Conservation (phyloP, 345 rosid genomes). For the Eucalyptus pauciflora region DNA sequence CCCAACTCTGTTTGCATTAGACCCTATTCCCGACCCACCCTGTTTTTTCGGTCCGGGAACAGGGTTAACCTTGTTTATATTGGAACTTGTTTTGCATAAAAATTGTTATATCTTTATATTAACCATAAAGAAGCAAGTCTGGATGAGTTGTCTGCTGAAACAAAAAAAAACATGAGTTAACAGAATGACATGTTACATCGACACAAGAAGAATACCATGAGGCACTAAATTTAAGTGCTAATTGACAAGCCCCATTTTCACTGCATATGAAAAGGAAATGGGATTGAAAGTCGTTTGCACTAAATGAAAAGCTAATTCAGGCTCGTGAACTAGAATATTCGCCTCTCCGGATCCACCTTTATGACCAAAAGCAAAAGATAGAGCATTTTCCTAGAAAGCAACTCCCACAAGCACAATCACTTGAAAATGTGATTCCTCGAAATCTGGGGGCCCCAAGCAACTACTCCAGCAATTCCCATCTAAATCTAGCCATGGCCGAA, state of each 20-base stretch:
- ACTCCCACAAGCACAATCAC: background rate
- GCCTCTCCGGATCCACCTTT: background rate
- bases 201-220: background rate
- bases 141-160: too few relatives aligned
- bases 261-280: rapidly evolving
- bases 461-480: background rate
- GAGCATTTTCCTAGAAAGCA: too few relatives aligned
- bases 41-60: too few relatives aligned
- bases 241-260: background rate
- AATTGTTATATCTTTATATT: too few relatives aligned
- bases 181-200: background rate
- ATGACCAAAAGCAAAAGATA: too few relatives aligned
- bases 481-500: background rate
- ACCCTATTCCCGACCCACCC: background rate
- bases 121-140: too few relatives aligned
- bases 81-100: too few relatives aligned
- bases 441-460: background rate
- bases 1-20: too few relatives aligned
- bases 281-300: background rate
- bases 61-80: too few relatives aligned
- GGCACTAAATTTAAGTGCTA: background rate
- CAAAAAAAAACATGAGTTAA: background rate
- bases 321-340: background rate
- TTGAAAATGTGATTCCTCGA: background rate
- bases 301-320: conserved; percentile 13